Base-by-base conservation (phyloP, 768 basidiomycete genomes). In the Naganishia vishniacii region DNA sequence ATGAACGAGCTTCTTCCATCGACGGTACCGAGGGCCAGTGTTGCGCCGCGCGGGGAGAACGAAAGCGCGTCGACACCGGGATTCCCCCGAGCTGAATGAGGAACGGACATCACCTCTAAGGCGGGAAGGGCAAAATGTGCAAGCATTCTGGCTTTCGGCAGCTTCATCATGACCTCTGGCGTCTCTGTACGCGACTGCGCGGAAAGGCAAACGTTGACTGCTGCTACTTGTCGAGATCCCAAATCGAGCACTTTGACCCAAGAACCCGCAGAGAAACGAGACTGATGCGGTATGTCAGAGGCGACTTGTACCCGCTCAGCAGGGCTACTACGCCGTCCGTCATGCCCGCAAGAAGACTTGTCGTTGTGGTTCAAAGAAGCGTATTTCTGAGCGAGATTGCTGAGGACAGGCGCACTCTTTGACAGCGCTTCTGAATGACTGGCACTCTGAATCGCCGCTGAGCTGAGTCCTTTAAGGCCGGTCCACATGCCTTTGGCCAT, bases 401-500 rank as follows among this genome's bases (percentile, higher is more conserved):
- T 62, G 48, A 62, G 40, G 1, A 47, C 58, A 12, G 65, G 65
- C 4, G 65, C 65, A 32, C 65, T 60, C 59, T 61, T 65, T 25
- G 59, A 61, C 7, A 65, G 20, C 1, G 56, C 46, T 29, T 48
- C 65, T 23, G 53, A 59, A 40, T 42, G 29, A 48, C 65, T 65
- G 8, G 65, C 65, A 3, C 53, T 34, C 11, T 49, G 45, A 18
- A 65, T 61, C 1, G 65, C 65, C 11, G 56, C 65, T 23, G 45
- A 29, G 20, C 65, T 48, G 9, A 65, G 41, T 7, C 58, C 59
- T 40, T 65, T 65, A 3, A 65, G 47, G 13, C 65, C 65, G 15
- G 59, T 58, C 65, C 65, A 65, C 16, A 65, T 46, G 32, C 65
- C 65, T 48, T 61, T 65, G 28, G 65, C 65, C 37, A 65, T 59